Evolutionary conservation across 2,329 filamentous ascomycete species (phyloP), one percentile per base, ranked within the genome.

Genomic region (Penicillium sp.): DNA sequence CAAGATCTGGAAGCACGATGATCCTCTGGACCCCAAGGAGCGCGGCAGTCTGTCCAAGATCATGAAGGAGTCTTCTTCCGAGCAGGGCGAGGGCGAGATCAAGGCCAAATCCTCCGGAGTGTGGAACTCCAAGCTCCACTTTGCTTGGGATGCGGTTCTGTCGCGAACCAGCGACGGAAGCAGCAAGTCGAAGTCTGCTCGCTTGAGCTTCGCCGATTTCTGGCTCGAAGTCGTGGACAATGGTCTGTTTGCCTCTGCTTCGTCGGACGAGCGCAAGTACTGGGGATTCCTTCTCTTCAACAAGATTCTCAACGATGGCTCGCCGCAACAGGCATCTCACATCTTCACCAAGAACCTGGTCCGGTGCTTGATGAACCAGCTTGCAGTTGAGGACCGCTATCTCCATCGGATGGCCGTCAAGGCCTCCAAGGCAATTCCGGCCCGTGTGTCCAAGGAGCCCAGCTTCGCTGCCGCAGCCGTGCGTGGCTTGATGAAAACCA

Each of bases 231-330:
- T 89, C 50, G 86, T 97, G 53, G 92, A 96, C 71, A 88, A 92
- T 67, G 87, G 88, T 8, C 79, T 96, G 3, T 96, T 97, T 68
- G 87, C 89, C 5, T 83, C 87, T 50, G 84, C 82, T 10, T 87
- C 92, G 7, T 95, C 91, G 1, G 85, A 92, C 39, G 90, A 92
- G 61, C 88, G 95, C 50, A 97, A 96, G 71, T 90, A 90, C 64
- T 91, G 90, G 71, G 94, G 94, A 0, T 92, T 97, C 72, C 84
- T 92, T 63, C 81, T 97, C 2, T 90, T 96, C 64, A 85, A 87
- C 62, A 89, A 87, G 64, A 83, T 91, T 61, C 74, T 96, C 4
- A 75, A 77, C 28, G 77, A 74, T 33, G 74, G 75, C 63, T 67
- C 82, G 69, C 57, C 69, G 56, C 57, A 76, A 67, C 50, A 81